These are phyloP conservation scores for Daldinia eschscholtzii DNA, from an alignment of 2,329 filamentous ascomycete species.

Conservation along the genomic window DNA sequence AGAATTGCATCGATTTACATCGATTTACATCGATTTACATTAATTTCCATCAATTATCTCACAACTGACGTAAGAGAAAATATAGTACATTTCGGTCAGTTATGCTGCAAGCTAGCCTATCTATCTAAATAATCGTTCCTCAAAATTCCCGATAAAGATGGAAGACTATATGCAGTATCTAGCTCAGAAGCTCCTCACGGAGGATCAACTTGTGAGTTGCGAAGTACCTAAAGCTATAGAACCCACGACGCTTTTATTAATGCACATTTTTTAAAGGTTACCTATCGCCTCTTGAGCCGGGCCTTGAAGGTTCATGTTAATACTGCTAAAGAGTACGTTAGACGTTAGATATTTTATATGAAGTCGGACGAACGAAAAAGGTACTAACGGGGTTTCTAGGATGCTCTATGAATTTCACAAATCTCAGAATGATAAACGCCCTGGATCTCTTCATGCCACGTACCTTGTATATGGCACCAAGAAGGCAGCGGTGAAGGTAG, in stretches of 20 bases:
- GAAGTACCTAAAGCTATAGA: not conserved
- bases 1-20: too few species aligned
- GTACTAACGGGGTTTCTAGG: constrained; percentile 58
- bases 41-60: not conserved
- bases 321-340: constrained; percentile 83
- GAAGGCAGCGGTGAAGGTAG: constrained; percentile 54
- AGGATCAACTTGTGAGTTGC: constrained; percentile 75
- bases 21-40: too few species aligned
- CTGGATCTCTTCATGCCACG: constrained; percentile 86
- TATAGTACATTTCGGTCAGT: not conserved
- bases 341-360: constrained; percentile 50
- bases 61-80: not conserved
- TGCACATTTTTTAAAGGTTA: constrained; percentile 70
- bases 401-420: constrained; percentile 90
- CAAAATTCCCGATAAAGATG: constrained; percentile 55
- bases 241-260: constrained; percentile 39
- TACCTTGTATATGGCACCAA: constrained; percentile 85
- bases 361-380: not conserved
- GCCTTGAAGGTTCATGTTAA: constrained; percentile 87
- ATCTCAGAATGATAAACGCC: constrained; percentile 79
- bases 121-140: not conserved
- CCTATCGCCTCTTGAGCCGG: constrained; percentile 86
- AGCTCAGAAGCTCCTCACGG: constrained; percentile 79
- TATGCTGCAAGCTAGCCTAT: not conserved
- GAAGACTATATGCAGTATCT: constrained; percentile 78